Evolutionary conservation across 2,329 filamentous ascomycete genomes (phyloP).

Genomic region (Microdochium nivale): DNA sequence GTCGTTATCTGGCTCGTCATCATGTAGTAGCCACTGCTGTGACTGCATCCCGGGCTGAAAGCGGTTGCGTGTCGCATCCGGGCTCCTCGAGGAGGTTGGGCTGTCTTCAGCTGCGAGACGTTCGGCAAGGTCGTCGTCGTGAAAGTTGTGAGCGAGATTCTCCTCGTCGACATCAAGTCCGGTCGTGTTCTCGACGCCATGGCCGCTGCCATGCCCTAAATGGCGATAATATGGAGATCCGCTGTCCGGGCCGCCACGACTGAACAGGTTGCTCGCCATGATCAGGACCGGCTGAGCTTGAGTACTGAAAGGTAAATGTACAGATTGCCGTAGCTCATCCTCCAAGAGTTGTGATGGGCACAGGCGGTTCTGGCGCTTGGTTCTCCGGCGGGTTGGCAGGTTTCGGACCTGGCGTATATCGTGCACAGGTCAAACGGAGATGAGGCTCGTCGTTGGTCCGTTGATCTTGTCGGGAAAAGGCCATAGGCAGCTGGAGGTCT

Average conservation of each 20-base stretch:
- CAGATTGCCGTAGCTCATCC: conserved; percentile 7
- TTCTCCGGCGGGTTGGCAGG: too few relatives aligned
- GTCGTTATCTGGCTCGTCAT: conserved; percentile 49
- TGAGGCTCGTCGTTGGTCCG: neutral
- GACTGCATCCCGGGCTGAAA: conserved; percentile 6
- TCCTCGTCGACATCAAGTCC: conserved; percentile 41
- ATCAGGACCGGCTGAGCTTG: neutral
- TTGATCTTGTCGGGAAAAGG: neutral
- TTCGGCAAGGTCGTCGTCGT: conserved; percentile 38
- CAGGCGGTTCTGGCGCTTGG: neutral
- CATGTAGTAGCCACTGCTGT: conserved; percentile 10
- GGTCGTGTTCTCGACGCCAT: conserved; percentile 31
- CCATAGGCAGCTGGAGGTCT: neutral
- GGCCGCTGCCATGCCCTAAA: conserved; percentile 30
- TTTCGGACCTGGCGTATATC: too few relatives aligned
- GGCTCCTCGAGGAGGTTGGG: conserved; percentile 31
- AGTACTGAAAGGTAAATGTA: neutral
- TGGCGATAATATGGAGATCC: conserved; percentile 42
- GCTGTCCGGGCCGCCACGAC: conserved; percentile 28
- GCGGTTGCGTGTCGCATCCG: conserved; percentile 6
- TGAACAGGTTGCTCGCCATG: conserved; percentile 41
- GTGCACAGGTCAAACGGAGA: neutral
- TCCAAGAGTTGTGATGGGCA: conserved; percentile 6
- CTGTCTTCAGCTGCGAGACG: conserved; percentile 36
- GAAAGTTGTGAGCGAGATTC: conserved; percentile 42